Evolutionary conservation across 495 filamentous ascomycete species (phyloP).

Genomic region (Aspergillus sclerotioniger): DNA sequence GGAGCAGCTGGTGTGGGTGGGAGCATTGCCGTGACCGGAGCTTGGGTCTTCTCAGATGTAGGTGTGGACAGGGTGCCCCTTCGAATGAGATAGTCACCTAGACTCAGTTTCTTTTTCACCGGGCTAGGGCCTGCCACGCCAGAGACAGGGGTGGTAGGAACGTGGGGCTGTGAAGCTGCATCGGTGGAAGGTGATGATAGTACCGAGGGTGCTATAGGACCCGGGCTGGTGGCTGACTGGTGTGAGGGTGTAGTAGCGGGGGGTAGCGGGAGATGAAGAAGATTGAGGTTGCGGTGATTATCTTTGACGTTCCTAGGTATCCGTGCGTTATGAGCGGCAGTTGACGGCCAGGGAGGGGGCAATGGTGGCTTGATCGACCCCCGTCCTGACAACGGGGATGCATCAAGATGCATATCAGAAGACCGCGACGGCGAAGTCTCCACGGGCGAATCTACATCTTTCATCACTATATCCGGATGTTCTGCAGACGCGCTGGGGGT

Average conservation of each 20-base stretch:
- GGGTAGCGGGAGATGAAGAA: constrained; percentile 44
- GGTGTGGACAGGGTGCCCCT: constrained; percentile 44
- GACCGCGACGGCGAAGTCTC: constrained; percentile 12
- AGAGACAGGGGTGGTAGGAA: constrained; percentile 24
- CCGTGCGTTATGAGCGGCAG: constrained; percentile 36
- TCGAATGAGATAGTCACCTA: constrained; percentile 64
- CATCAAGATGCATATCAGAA: constrained; percentile 9
- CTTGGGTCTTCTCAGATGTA: constrained; percentile 39
- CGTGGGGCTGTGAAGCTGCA: constrained; percentile 21
- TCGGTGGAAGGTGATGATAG: constrained; percentile 37
- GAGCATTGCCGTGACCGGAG: constrained; percentile 25
- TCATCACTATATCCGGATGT: constrained; percentile 37
- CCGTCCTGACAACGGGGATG: constrained; percentile 18
- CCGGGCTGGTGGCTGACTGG: constrained; percentile 31
- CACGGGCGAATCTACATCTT: constrained; percentile 22
- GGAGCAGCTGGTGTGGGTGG: constrained; percentile 27
- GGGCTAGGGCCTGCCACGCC: constrained; percentile 53
- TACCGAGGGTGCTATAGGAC: constrained; percentile 29
- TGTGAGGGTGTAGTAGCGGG: constrained; percentile 23
- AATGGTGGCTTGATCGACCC: constrained; percentile 29
- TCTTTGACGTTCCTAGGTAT: constrained; percentile 27
- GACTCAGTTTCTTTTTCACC: constrained; percentile 62
- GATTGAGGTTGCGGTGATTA: constrained; percentile 24
- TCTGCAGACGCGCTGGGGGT: constrained; percentile 21
- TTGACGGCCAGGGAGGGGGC: constrained; percentile 40